A percentile compares a stretch with the other conserved stretches of the same genome.
phyloP scores from a whole-genome alignment of 345 rosid species.

The Psidium guajava region DNA sequence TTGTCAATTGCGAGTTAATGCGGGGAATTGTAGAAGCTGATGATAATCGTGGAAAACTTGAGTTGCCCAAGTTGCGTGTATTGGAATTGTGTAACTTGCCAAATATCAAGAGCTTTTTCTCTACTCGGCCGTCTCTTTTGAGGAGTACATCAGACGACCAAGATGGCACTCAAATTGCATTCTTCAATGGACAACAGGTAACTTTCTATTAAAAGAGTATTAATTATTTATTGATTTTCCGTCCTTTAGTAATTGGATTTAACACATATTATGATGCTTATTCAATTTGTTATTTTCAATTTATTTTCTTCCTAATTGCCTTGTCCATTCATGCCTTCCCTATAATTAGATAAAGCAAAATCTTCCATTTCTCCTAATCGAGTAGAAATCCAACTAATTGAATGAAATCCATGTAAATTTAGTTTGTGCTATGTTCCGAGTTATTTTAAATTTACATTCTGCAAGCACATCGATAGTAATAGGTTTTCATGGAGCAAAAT shows the following conservation, averaged over 20 bases:
- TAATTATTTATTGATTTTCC: neutral
- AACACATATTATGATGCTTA: too few species aligned
- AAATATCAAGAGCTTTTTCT: neutral
- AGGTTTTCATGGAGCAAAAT: neutral
- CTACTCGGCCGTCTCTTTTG: rapidly evolving
- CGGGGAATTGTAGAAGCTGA: too few species aligned
- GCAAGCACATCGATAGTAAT: neutral
- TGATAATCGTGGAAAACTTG: neutral
- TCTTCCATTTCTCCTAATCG: neutral
- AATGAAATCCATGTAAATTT: neutral
- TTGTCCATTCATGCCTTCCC: rapidly evolving
- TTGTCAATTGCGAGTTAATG: rapidly evolving
- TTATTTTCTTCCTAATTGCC: too few species aligned
- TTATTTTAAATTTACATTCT: neutral
- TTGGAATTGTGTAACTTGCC: rapidly evolving
- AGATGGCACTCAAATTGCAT: neutral
- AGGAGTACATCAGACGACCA: neutral
- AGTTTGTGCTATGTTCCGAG: neutral
- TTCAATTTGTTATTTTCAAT: too few species aligned
- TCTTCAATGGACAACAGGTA: neutral
- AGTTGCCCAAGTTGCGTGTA: neutral
- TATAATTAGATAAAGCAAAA: neutral
- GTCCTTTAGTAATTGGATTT: neutral
- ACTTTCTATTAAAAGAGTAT: neutral
- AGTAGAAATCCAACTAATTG: neutral